These are phyloP conservation scores for Flagelloscypha sp. DNA, from an alignment of 768 basidiomycete species.

Conservation along the genomic window DNA sequence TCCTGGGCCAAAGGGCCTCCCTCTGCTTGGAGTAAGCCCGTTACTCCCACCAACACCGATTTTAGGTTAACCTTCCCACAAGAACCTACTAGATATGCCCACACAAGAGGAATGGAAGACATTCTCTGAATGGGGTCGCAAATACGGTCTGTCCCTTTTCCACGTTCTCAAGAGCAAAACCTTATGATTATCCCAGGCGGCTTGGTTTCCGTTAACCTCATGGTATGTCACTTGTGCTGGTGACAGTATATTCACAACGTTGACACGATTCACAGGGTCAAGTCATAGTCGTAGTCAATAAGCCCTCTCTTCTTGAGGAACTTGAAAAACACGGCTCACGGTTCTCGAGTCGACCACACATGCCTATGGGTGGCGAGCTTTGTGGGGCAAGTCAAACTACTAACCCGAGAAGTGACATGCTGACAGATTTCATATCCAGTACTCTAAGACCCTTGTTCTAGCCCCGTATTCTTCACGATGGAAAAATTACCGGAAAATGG, in stretches of 20 bases:
- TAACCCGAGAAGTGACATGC: too few species aligned
- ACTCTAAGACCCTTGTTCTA: constrained; percentile 37
- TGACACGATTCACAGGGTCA: too few species aligned
- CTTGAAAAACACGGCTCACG: constrained; percentile 39
- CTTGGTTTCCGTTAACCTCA: constrained; percentile 28
- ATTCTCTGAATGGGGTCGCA: constrained; percentile 43
- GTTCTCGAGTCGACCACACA: constrained; percentile 39
- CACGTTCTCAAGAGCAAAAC: constrained; percentile 1
- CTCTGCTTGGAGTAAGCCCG: constrained; percentile 31
- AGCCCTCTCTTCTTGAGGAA: constrained; percentile 32
- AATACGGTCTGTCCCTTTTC: constrained; percentile 32
- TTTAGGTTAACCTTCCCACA: background rate
- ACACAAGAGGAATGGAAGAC: constrained; percentile 35
- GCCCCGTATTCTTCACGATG: constrained; percentile 35
- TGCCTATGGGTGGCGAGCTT: constrained; percentile 45
- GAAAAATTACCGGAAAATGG: constrained; percentile 35
- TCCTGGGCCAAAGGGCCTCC: constrained; percentile 34
- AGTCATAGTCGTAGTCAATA: constrained; percentile 42
- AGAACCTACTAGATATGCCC: constrained; percentile 45
- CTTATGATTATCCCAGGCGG: constrained; percentile 24
- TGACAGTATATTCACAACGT: too few species aligned
- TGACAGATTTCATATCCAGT: too few species aligned
- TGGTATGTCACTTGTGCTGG: too few species aligned
- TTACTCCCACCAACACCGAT: background rate
- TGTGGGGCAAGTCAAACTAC: too few species aligned